Conservation (phyloP, 2,329 filamentous ascomycete genomes). For the Fusarium zealandicum region DNA sequence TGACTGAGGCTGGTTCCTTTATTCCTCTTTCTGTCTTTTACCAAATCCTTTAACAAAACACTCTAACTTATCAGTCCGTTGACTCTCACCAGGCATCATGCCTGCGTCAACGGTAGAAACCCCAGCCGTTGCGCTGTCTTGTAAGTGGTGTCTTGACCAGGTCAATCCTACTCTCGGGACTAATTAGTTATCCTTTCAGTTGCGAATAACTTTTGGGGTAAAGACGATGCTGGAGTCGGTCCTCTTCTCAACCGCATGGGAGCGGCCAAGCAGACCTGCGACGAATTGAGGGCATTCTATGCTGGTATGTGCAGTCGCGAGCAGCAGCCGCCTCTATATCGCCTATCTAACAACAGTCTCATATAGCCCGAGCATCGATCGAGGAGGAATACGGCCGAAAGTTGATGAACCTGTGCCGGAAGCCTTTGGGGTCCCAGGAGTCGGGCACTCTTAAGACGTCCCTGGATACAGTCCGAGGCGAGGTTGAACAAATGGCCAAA, state of each 20-base stretch:
- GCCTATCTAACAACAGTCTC: background rate
- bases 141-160: constrained; percentile 51
- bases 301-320: constrained; percentile 60
- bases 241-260: constrained; percentile 95
- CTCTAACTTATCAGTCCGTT: constrained; percentile 7
- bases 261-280: constrained; percentile 90
- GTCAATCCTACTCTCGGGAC: background rate
- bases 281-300: constrained; percentile 94
- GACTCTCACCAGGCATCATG: constrained; percentile 54
- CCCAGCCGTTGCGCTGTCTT: constrained; percentile 72
- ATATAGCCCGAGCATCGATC: constrained; percentile 81
- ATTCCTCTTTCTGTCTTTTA: constrained; percentile 12
- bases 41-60: constrained; percentile 1
- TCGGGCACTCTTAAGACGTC: constrained; percentile 82
- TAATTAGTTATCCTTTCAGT: constrained; percentile 59
- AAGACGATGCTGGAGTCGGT: constrained; percentile 93
- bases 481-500: constrained; percentile 93
- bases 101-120: constrained; percentile 66
- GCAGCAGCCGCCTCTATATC: too few species aligned
- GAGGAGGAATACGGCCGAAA: constrained; percentile 97
- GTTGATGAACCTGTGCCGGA: constrained; percentile 82
- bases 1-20: constrained; percentile 36
- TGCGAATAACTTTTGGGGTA: constrained; percentile 99
- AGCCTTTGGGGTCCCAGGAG: constrained; percentile 88
- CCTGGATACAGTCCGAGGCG: constrained; percentile 84